Conservation (phyloP, 2,329 filamentous ascomycete species). For the Laburnicola sp. region DNA sequence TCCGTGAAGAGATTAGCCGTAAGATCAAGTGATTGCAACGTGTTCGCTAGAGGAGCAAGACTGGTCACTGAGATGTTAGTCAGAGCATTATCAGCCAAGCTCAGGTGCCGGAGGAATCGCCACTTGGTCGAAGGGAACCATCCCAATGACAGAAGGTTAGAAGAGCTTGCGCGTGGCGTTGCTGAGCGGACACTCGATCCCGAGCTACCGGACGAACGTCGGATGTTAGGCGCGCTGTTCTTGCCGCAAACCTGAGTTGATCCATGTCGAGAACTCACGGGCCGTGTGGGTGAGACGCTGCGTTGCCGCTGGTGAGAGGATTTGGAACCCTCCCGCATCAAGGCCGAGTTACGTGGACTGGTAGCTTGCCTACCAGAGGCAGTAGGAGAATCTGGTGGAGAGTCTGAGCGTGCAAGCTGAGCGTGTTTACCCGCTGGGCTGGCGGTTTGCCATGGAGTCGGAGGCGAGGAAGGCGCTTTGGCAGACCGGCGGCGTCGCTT, state of each 20-base stretch:
- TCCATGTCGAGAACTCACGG: slow-evolving; percentile 72
- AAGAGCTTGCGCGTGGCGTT: slow-evolving; percentile 67
- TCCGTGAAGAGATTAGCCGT: slow-evolving; percentile 93
- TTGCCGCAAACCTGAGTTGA: slow-evolving; percentile 67
- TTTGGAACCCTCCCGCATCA: slow-evolving; percentile 60
- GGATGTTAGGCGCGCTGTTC: slow-evolving; percentile 70
- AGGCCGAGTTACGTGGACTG: slow-evolving; percentile 52
- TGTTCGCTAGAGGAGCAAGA: slow-evolving; percentile 80
- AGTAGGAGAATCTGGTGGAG: slow-evolving; percentile 53
- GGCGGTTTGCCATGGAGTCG: slow-evolving; percentile 65
- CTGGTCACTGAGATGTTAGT: slow-evolving; percentile 76
- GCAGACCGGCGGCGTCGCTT: slow-evolving; percentile 84
- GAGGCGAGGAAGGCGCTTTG: slow-evolving; percentile 80
- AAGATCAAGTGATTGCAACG: slow-evolving; percentile 86
- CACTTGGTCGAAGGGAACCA: slow-evolving; percentile 84
- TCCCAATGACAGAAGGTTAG: slow-evolving; percentile 72
- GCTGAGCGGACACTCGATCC: slow-evolving; percentile 70
- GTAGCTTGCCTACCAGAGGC: slow-evolving; percentile 50
- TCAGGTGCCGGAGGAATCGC: slow-evolving; percentile 91
- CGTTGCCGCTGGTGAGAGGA: slow-evolving; percentile 56
- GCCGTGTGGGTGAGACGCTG: slow-evolving; percentile 81
- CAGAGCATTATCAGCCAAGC: slow-evolving; percentile 86
- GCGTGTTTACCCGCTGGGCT: slow-evolving; percentile 67
- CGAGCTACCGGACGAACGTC: slow-evolving; percentile 90
- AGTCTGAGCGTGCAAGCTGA: slow-evolving; percentile 70